Evolutionary conservation across 495 filamentous ascomycete species (phyloP).

Genomic region (Aspergillus taichungensis): DNA sequence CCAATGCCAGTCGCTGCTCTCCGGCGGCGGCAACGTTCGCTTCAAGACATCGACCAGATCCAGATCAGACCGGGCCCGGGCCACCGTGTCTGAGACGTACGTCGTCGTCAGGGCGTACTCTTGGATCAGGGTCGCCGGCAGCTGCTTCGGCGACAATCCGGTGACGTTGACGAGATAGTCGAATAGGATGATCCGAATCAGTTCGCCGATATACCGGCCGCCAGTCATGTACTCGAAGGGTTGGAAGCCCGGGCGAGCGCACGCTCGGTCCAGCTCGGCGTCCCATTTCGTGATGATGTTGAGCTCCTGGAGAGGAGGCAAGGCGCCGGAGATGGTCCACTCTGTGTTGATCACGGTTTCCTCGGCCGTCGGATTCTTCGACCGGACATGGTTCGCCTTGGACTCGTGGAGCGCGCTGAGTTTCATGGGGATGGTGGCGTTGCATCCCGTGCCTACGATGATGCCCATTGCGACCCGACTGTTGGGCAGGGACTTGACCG

Average conservation of each 20-base stretch:
- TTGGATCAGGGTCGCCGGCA: slow-evolving; percentile 50
- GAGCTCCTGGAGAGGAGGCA: slow-evolving; percentile 53
- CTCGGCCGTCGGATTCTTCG: slow-evolving; percentile 36
- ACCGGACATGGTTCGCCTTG: slow-evolving; percentile 43
- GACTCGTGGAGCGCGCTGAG: slow-evolving; percentile 52
- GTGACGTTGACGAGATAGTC: slow-evolving; percentile 50
- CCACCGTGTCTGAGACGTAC: slow-evolving; percentile 57
- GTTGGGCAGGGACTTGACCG: slow-evolving; percentile 51
- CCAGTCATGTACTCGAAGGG: slow-evolving; percentile 85
- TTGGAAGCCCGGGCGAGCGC: slow-evolving; percentile 70
- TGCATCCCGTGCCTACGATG: slow-evolving; percentile 77
- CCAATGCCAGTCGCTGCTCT: slow-evolving; percentile 48
- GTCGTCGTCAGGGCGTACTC: slow-evolving; percentile 60
- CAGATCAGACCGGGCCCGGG: slow-evolving; percentile 35
- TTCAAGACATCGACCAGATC: slow-evolving; percentile 44
- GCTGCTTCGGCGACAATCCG: slow-evolving; percentile 21
- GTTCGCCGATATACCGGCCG: slow-evolving; percentile 74
- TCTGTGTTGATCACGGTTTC: slow-evolving; percentile 78
- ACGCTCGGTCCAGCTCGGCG: slow-evolving; percentile 49
- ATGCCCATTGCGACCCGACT: slow-evolving; percentile 71
- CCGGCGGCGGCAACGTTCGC: slow-evolving; percentile 42
- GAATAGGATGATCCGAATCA: slow-evolving; percentile 62
- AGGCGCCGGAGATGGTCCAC: slow-evolving; percentile 72
- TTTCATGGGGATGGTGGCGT: slow-evolving; percentile 70
- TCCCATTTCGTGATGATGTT: slow-evolving; percentile 67